These are phyloP conservation scores for Pythium myriotylum DNA, from an alignment of 352 stramenopile genomes.

Conservation along the genomic window DNA sequence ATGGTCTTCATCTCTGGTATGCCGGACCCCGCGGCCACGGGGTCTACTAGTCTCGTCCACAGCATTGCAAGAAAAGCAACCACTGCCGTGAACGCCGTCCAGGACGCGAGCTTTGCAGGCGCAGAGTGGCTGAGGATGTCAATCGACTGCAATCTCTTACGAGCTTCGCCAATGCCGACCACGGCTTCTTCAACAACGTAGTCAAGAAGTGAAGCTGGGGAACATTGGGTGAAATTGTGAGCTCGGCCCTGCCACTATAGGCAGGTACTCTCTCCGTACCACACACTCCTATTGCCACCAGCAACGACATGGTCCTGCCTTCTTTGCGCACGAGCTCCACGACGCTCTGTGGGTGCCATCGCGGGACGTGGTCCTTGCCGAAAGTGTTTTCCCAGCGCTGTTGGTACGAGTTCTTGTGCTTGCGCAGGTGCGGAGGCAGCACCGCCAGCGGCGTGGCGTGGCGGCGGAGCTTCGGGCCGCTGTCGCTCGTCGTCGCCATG, in stretches of 20 bases:
- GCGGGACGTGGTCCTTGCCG: slow-evolving; percentile 30
- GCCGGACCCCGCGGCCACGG: slow-evolving; percentile 55
- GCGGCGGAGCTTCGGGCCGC: slow-evolving; percentile 12
- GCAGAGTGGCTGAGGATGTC: slow-evolving; percentile 21
- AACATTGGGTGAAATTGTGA: not conserved
- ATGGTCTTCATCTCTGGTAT: slow-evolving; percentile 85
- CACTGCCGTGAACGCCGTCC: slow-evolving; percentile 39
- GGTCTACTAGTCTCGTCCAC: slow-evolving; percentile 51
- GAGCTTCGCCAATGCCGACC: slow-evolving; percentile 23
- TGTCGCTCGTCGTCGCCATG: not conserved
- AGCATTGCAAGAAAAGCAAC: slow-evolving; percentile 38
- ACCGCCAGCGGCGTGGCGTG: slow-evolving; percentile 15
- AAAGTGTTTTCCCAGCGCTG: slow-evolving; percentile 52
- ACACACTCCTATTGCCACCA: slow-evolving; percentile 50
- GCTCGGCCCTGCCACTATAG: no score
- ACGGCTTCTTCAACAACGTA: slow-evolving; percentile 44
- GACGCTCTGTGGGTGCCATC: slow-evolving; percentile 39
- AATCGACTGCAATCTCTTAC: slow-evolving; percentile 22
- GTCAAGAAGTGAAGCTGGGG: slow-evolving; percentile 54
- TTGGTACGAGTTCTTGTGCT: slow-evolving; percentile 44
- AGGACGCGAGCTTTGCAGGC: slow-evolving; percentile 30
- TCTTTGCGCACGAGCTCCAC: slow-evolving; percentile 52
- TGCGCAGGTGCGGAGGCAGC: slow-evolving; percentile 17
- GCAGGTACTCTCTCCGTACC: slow-evolving; percentile 29
- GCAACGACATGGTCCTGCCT: slow-evolving; percentile 52